These are phyloP conservation scores for Aspergillus affinis DNA, from an alignment of 495 filamentous ascomycete genomes.

Conservation along the genomic window DNA sequence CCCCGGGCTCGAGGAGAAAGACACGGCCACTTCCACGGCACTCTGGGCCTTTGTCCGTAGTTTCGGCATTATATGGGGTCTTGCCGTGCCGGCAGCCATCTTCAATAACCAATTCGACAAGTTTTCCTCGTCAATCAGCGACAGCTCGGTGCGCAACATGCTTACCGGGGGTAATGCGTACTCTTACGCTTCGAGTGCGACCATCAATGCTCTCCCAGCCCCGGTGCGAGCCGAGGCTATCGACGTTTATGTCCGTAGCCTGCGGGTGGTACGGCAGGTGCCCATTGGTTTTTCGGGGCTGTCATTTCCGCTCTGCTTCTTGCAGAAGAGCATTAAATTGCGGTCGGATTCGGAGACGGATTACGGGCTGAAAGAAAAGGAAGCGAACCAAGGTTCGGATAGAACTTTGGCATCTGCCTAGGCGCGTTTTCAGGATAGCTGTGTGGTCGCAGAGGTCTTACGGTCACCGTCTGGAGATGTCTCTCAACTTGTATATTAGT, in stretches of 20 bases:
- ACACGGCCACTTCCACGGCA: conserved; percentile 38
- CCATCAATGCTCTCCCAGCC: conserved; percentile 9
- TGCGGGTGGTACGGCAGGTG: conserved; percentile 22
- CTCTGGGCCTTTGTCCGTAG: conserved; percentile 44
- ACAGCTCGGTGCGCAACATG: not conserved
- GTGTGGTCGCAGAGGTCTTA: too few relatives aligned
- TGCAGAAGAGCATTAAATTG: conserved; percentile 21
- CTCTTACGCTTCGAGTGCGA: conserved; percentile 10
- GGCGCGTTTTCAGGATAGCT: too few relatives aligned
- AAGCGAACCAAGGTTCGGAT: too few relatives aligned
- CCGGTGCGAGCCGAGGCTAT: conserved; percentile 12
- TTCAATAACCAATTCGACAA: conserved; percentile 42
- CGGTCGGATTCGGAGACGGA: conserved; percentile 20
- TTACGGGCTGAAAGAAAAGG: conserved; percentile 11
- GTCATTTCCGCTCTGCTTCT: conserved; percentile 19
- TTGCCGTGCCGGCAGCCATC: conserved; percentile 46
- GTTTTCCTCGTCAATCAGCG: conserved; percentile 5
- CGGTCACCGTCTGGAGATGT: too few relatives aligned
- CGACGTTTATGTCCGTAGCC: conserved; percentile 16
- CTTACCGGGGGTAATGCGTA: conserved; percentile 19
- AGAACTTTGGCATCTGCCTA: too few relatives aligned
- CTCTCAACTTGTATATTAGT: too few relatives aligned
- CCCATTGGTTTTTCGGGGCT: conserved; percentile 16
- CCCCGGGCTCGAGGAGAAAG: conserved; percentile 30
- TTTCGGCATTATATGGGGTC: conserved; percentile 49